Evolutionary conservation across 352 stramenopile species (phyloP), one percentile per base, ranked within the genome.

Genomic region (Globisporangium spiculum): DNA sequence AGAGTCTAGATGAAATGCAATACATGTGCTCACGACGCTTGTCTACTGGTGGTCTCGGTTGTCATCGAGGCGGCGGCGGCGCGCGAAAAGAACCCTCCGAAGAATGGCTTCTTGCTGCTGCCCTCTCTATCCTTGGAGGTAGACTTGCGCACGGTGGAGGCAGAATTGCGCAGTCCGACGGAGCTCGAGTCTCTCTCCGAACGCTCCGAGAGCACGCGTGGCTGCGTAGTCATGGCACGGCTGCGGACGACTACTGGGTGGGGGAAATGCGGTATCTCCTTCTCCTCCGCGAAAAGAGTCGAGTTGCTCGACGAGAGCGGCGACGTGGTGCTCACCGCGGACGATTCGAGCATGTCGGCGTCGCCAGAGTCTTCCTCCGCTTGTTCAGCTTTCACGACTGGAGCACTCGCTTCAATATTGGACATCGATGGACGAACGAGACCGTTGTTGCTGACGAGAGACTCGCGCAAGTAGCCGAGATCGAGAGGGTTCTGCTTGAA

Each of bases 401-500:
- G 26, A 20, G 55, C 12, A 34, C 22, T 60, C 27, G 18, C 55
- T 46, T 60, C 58, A n/a, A 18, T 30, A 3, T 18, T 52, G 18
- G 50, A 48, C 4, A 58, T 46, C 1, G 60, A 66, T 12, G 20
- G 44, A 1, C 60, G 60, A 6, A 30, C 38, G 14, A 24, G 24
- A 32, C 53, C 54, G 53, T 18, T 44, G 34, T 26, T 62, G 48
- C 65, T 70, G 26, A 26, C 66, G 18, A 87, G 62, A 46, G 83
- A 89, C 27, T 90, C 79, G 2, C 82, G 82, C 59, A 93, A 69
- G 66, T 93, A 93, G 22, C 70, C 77, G 8, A 93, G 73, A 63
- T 93, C 85, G 22, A 93, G 74, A 20, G 85, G 85, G 60, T 86
- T 76, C 65, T 89, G 79, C 63, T 89, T 87, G 73, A 81, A 89